Evolutionary conservation across 768 basidiomycete species (phyloP).

Genomic region (Phylloporus sp.): DNA sequence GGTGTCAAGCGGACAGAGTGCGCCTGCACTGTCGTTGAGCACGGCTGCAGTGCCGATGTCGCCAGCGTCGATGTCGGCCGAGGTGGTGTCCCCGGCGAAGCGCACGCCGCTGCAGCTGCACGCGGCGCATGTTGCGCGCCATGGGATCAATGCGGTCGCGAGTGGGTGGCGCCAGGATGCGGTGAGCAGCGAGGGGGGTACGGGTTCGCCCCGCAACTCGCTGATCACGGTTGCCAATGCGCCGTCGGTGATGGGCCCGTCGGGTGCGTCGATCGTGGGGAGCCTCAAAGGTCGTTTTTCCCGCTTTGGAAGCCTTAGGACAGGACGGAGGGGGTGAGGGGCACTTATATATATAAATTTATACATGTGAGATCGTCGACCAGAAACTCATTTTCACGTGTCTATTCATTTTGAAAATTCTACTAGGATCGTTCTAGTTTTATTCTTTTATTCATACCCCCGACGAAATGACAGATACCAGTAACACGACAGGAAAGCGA

Average conservation of each 20-base stretch:
- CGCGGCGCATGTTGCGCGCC: constrained; percentile 74
- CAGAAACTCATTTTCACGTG: neutral
- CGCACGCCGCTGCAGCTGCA: constrained; percentile 78
- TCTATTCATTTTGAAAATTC: neutral
- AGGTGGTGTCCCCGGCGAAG: constrained; percentile 33
- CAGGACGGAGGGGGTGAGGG: constrained; percentile 35
- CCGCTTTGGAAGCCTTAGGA: constrained; percentile 70
- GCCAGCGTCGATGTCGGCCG: constrained; percentile 27
- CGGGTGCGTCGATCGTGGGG: constrained; percentile 59
- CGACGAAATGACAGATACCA: constrained; percentile 15
- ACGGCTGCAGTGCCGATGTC: constrained; percentile 40
- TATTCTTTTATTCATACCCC: neutral
- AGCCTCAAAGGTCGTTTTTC: constrained; percentile 72
- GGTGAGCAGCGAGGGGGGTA: constrained; percentile 36
- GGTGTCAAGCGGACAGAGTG: constrained; percentile 38
- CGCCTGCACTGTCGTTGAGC: constrained; percentile 51
- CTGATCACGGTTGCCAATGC: constrained; percentile 68
- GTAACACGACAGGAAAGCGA: constrained; percentile 12
- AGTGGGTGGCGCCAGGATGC: constrained; percentile 65
- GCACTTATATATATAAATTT: neutral
- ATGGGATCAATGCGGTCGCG: constrained; percentile 79
- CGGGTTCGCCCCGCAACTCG: constrained; percentile 67
- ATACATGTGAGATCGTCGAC: neutral
- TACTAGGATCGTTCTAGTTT: neutral
- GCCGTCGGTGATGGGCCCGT: constrained; percentile 29